These are phyloP conservation scores for Scutellaria baicalensis DNA, from an alignment of 257 asterid genomes.

Conservation along the genomic window DNA sequence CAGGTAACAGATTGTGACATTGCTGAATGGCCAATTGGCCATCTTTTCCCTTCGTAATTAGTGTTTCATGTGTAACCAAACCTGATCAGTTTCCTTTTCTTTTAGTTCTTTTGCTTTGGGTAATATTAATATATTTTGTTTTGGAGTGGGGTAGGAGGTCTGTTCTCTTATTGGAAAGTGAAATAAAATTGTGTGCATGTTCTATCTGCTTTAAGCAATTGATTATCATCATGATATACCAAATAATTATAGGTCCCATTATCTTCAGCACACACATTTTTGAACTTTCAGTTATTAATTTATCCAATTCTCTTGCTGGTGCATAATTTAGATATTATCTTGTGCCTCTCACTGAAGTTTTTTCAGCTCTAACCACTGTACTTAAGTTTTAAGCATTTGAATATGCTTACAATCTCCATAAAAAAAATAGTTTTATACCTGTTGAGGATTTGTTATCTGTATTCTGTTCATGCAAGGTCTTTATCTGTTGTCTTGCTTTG, in stretches of 20 bases:
- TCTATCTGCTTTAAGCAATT: background rate
- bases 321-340: background rate
- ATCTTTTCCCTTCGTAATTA: background rate
- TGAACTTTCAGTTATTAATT: background rate
- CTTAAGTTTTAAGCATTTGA: background rate
- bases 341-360: background rate
- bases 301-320: background rate
- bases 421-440: background rate
- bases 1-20: constrained; percentile 51
- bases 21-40: background rate
- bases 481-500: constrained; percentile 7
- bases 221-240: background rate
- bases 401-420: background rate
- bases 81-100: background rate
- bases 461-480: background rate
- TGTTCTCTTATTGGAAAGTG: background rate
- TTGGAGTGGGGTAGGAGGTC: background rate
- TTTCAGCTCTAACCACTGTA: too few relatives aligned
- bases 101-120: background rate
- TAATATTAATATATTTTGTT: background rate
- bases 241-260: background rate
- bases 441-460: background rate
- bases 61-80: background rate
- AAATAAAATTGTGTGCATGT: background rate
- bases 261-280: background rate